A percentile compares a stretch with the other conserved stretches of the same genome.
Conservation (phyloP, 2,329 filamentous ascomycete species). For the Blastomyces percursus region DNA sequence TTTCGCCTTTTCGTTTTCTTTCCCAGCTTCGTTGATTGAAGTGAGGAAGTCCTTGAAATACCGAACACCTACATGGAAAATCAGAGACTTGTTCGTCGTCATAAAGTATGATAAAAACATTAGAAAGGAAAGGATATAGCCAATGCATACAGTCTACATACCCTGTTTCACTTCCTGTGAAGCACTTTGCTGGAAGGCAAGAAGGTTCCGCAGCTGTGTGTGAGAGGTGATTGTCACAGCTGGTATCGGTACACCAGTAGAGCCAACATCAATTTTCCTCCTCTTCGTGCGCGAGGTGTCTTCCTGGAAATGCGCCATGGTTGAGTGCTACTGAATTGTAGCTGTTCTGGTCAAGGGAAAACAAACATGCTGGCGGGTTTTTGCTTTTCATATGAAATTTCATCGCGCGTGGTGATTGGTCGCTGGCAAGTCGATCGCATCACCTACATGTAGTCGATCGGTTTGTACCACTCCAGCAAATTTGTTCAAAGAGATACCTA, state of each 20-base stretch:
- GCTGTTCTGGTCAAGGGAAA: not conserved
- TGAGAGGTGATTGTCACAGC: constrained; percentile 34
- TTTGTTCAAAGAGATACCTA: too few species aligned
- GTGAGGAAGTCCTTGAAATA: constrained; percentile 36
- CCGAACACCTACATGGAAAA: constrained; percentile 26
- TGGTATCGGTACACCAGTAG: constrained; percentile 5
- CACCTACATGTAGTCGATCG: too few species aligned
- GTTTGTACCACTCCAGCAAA: too few species aligned
- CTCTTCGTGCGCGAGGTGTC: constrained; percentile 28
- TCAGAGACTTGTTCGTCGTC: constrained; percentile 1
- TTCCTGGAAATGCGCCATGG: constrained; percentile 27
- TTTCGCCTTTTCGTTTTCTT: constrained; percentile 27
- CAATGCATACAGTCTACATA: constrained; percentile 36
- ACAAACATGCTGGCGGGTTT: not conserved
- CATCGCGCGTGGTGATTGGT: constrained; percentile 4
- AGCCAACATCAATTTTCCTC: constrained; percentile 28
- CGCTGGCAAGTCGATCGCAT: too few species aligned
- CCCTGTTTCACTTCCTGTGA: constrained; percentile 44
- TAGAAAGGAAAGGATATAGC: constrained; percentile 1
- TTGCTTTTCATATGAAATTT: constrained; percentile 7
- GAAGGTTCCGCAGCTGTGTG: constrained; percentile 56
- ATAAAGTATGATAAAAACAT: not conserved
- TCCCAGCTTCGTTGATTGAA: constrained; percentile 28
- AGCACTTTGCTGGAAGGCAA: constrained; percentile 61
- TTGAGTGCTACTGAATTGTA: constrained; percentile 4